Evolutionary conservation across 768 basidiomycete genomes (phyloP), one percentile per base, ranked within the genome.

Genomic region (Dendrothele bispora): DNA sequence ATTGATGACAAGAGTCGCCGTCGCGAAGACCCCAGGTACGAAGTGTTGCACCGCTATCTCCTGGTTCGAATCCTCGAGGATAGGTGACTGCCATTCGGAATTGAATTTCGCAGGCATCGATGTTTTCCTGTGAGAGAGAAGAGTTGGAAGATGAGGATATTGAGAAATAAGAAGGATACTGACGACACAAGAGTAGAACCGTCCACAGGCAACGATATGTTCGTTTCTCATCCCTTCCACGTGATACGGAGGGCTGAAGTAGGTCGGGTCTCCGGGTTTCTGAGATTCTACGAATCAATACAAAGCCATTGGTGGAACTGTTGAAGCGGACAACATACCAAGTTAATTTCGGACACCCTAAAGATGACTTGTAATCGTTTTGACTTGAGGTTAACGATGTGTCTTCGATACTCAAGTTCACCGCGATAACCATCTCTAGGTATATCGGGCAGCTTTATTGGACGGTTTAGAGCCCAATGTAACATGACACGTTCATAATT

Each of bases 181-280:
- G 46, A 79, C 79, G 10, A 62, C 56, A 34, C 69, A 63, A 20
- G 68, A 39, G 47, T 68, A 73, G 46, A 76, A 71, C 11, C 74
- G 61, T 1, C 69, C 72, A 48, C 69, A 75, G 1, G 78, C 77
- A 0, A 72, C 72, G 34, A 82, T 73, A 5, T 72, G 64, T 52
- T 82, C 79, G 46, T 75, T 77, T 47, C 67, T 58, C 76, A 79
- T 78, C 28, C 79, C 78, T 56, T 75, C 74, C 15, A 77, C 77
- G 38, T 73, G 74, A 78, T 78, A 81, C 12, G 58, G 58, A 10
- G 66, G 61, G 1, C 67, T 73, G 4, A 56, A 46, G 55, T 66
- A 72, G 7, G 42, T 41, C 6, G 68, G 63, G 5, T 58, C 61
- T 17, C 62, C 63, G 10, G 73, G 71, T 46, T 60, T 53, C 69